These are phyloP conservation scores for Rhizopus stolonifer DNA, from an alignment of 371 early-diverging fungal species.

Conservation along the genomic window DNA sequence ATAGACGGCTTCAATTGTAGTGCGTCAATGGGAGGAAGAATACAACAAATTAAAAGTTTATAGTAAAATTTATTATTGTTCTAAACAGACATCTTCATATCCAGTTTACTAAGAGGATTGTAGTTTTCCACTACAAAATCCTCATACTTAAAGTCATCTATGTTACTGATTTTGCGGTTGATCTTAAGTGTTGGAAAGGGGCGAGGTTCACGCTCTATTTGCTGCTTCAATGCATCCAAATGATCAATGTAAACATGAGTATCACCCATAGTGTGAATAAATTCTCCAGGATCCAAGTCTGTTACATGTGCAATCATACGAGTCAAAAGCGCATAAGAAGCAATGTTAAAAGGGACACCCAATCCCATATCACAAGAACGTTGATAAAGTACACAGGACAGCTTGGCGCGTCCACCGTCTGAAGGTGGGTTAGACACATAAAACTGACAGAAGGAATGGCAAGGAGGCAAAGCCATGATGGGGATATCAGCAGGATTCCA, in stretches of 20 bases:
- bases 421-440: slow-evolving; percentile 73
- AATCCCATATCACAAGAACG: slow-evolving; percentile 98
- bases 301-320: slow-evolving; percentile 94
- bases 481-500: slow-evolving; percentile 96
- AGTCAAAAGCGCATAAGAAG: slow-evolving; percentile 95
- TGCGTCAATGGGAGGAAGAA: too few species aligned
- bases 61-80: background rate
- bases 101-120: slow-evolving; percentile 86
- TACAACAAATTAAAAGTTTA: background rate
- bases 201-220: slow-evolving; percentile 82
- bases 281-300: slow-evolving; percentile 85
- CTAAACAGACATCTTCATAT: slow-evolving; percentile 96
- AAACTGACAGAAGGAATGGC: slow-evolving; percentile 96
- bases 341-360: slow-evolving; percentile 99
- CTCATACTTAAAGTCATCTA: slow-evolving; percentile 87
- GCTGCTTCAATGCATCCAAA: slow-evolving; percentile 83
- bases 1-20: too few species aligned
- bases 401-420: slow-evolving; percentile 43
- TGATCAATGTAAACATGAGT: slow-evolving; percentile 98
- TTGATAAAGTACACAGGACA: slow-evolving; percentile 98
- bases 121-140: slow-evolving; percentile 91
- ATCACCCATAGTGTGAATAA: slow-evolving; percentile 97
- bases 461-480: slow-evolving; percentile 95
- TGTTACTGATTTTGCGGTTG: slow-evolving; percentile 55
- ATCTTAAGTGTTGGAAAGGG: slow-evolving; percentile 88